phyloP scores from a whole-genome alignment of 345 rosid species.

The Eucalyptus brandiana region DNA sequence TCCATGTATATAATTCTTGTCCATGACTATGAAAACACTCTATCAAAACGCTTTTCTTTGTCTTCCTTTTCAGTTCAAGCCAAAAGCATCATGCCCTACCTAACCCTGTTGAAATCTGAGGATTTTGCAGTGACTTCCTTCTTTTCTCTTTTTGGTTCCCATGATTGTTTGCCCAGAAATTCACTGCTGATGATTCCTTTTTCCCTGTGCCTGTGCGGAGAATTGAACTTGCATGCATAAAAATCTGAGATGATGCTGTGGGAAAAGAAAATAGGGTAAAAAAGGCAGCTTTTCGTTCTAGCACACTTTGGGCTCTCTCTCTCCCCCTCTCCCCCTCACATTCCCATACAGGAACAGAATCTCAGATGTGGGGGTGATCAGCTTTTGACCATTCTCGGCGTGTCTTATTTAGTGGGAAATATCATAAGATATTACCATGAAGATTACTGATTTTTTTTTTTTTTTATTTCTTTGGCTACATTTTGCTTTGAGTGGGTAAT shows the following conservation, averaged over 20 bases:
- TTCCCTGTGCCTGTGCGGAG: constrained; percentile 3
- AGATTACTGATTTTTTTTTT: background rate
- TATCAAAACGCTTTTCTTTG: background rate
- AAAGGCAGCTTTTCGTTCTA: constrained; percentile 32
- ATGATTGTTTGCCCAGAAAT: background rate
- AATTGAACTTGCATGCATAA: constrained; percentile 4
- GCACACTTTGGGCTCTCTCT: background rate
- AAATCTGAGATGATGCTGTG: constrained; percentile 37
- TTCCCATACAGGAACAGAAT: constrained; percentile 42
- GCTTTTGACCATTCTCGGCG: constrained; percentile 19
- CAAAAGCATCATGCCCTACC: background rate
- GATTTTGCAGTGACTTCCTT: background rate
- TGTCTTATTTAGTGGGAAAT: background rate
- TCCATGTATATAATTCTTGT: background rate
- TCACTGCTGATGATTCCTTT: background rate
- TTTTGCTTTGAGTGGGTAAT: background rate
- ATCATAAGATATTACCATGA: background rate
- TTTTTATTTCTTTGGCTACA: background rate
- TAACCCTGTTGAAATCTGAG: background rate
- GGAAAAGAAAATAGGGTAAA: background rate
- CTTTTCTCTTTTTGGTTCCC: background rate
- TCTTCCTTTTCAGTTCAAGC: background rate
- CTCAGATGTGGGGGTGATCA: constrained; percentile 44
- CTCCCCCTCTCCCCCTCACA: background rate
- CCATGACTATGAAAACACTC: background rate